Percentiles rank a stretch among this genome's conserved stretches.
phyloP scores from a whole-genome alignment of 208 protist species.

The Balamuthia mandrillaris region DNA sequence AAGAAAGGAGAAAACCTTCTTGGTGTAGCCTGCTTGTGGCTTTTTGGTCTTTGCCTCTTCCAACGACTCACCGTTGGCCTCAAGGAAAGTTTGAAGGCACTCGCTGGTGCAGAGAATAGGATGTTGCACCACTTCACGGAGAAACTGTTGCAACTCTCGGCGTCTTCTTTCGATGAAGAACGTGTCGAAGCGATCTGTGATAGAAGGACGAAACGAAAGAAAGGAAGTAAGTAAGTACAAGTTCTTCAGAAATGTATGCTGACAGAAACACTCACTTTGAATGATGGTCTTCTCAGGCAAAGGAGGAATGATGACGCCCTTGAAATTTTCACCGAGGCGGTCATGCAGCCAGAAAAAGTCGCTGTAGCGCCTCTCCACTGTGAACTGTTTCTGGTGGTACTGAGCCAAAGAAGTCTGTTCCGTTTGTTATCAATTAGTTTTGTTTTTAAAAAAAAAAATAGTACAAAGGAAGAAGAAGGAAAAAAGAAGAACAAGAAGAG shows the following conservation, averaged over 20 bases:
- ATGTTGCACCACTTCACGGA: neutral
- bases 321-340: neutral
- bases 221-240: neutral
- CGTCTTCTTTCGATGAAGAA: constrained; percentile 7
- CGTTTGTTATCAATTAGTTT: too few relatives aligned
- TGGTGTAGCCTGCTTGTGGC: neutral
- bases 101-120: neutral
- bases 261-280: constrained; percentile 10
- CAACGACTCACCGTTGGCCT: constrained; percentile 1
- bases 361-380: constrained; percentile 16
- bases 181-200: constrained; percentile 26
- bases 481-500: too few relatives aligned
- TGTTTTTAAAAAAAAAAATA: too few relatives aligned
- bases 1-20: constrained; percentile 33
- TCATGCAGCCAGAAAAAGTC: constrained; percentile 38
- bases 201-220: neutral
- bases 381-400: constrained; percentile 26
- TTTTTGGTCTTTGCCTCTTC: constrained; percentile 20
- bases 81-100: constrained; percentile 16
- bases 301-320: constrained; percentile 36
- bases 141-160: constrained; percentile 26
- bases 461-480: too few relatives aligned
- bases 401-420: neutral
- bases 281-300: constrained; percentile 39
- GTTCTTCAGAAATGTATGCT: too few relatives aligned